Evolutionary conservation across 1,284 basidiomycete genomes (phyloP).

Genomic region (Apiotrichum brassicae): DNA sequence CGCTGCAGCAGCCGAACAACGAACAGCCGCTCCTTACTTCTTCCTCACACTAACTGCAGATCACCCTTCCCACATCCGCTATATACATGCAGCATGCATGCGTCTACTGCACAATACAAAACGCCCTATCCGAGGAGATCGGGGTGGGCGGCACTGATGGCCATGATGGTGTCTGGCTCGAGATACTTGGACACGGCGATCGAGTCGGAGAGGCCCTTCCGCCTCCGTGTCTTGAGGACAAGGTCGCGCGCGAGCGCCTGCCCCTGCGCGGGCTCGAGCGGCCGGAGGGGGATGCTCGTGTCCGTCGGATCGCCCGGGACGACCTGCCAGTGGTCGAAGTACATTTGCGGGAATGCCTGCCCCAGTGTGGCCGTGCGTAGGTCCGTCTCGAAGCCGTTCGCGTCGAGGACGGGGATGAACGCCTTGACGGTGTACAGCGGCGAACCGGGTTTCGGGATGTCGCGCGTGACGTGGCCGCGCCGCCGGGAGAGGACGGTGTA

Average conservation of each 20-base stretch:
- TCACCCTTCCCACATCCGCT: no score
- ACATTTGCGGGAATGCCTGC: constrained; percentile 92
- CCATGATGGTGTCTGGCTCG: constrained; percentile 71
- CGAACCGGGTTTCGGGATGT: constrained; percentile 93
- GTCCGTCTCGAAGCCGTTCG: constrained; percentile 98
- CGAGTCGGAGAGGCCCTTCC: constrained; percentile 90
- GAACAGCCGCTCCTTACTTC: no score
- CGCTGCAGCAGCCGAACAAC: no score
- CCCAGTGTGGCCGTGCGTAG: constrained; percentile 94
- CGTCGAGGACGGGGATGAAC: constrained; percentile 94
- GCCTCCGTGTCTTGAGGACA: constrained; percentile 88
- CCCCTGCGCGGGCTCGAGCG: constrained; percentile 92
- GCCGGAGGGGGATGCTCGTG: constrained; percentile 86
- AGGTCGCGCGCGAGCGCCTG: constrained; percentile 87
- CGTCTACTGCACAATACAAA: not conserved
- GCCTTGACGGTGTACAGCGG: constrained; percentile 97
- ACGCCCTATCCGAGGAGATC: constrained; percentile 61
- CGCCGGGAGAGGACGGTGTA: constrained; percentile 95
- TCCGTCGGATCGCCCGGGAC: constrained; percentile 98
- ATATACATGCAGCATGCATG: constrained; percentile 4
- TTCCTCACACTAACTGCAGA: no score
- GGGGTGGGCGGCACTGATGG: constrained; percentile 82
- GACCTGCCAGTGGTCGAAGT: constrained; percentile 97
- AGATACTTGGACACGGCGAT: constrained; percentile 91
- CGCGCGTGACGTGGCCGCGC: constrained; percentile 95